Evolutionary conservation across 2,329 filamentous ascomycete species (phyloP).

Genomic region (Fusarium sp.): DNA sequence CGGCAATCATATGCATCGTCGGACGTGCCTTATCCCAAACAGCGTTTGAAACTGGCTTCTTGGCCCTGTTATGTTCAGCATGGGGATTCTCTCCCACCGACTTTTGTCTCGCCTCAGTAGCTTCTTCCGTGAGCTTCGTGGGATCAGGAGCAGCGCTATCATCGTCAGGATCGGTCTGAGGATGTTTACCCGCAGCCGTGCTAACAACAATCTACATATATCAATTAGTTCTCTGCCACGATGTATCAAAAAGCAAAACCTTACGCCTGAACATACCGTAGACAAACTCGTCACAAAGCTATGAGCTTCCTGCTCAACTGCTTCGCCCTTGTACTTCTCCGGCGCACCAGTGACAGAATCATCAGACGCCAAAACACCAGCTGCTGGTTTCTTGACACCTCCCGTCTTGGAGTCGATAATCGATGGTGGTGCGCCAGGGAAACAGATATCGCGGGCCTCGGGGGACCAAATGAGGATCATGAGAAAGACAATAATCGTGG

Average conservation of each 20-base stretch:
- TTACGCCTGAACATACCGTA: constrained; percentile 53
- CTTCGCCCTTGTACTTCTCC: constrained; percentile 85
- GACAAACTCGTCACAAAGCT: constrained; percentile 81
- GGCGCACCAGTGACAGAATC: constrained; percentile 85
- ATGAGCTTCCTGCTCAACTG: constrained; percentile 84
- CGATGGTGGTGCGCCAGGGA: constrained; percentile 82
- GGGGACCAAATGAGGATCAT: constrained; percentile 77
- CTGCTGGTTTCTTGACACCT: constrained; percentile 80
- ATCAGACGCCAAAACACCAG: constrained; percentile 80
- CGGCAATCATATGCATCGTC: constrained; percentile 70
- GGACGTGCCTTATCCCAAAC: constrained; percentile 83
- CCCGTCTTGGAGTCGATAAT: constrained; percentile 78
- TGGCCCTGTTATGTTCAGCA: constrained; percentile 75
- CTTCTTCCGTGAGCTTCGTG: constrained; percentile 53
- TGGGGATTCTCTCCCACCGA: constrained; percentile 61
- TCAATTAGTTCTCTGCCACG: not conserved
- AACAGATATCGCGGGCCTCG: constrained; percentile 70
- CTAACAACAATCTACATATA: constrained; percentile 71
- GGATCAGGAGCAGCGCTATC: constrained; percentile 68
- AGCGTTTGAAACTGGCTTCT: constrained; percentile 79
- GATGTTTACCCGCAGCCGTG: constrained; percentile 82
- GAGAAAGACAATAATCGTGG: constrained; percentile 68
- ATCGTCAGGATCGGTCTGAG: constrained; percentile 69
- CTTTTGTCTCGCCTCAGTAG: constrained; percentile 57
- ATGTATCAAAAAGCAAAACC: constrained; percentile 8